Evolutionary conservation across 129 eudicot genomes (phyloP), one percentile per base, ranked within the genome.

Genomic region (Rutidosis leptorrhynchoides): DNA sequence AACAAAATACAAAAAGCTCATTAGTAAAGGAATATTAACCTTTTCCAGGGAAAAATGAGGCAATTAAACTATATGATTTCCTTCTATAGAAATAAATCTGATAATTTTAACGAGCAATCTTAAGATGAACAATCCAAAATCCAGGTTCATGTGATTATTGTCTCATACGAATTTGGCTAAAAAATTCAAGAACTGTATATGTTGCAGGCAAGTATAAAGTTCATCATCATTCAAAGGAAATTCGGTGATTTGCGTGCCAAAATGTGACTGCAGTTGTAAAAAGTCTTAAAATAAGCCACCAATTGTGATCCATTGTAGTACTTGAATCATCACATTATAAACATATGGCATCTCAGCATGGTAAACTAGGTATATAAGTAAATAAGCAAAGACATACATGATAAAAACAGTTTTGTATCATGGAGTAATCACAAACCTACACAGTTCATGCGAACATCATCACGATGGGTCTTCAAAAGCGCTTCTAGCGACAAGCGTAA

Each of bases 381-480:
- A 49, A 37, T 40, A 58, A 58, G 57, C 54, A 42, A 56, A 17
- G n/a, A 70, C 27, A 45, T 58, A 58, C 28, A 29, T 42, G 5
- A 66, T 21, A 27, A 59, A 24, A 64, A 64, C 30, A 57, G 49
- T 60, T 66, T 68, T 23, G 35, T 49, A 62, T 22, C 33, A 40
- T 42, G 57, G 65, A 69, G 57, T 59, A 67, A 46, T 58, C 72
- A 64, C 87, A 67, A 20, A 94, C 99, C 99, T 78, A 94, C 57
- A 79, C 95, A 89, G 71, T 94, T 94, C 66, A 84, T 72, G 51
- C 97, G 96, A 73, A 89, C 97, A 77, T 86, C 99, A 65, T 94
- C 96, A 71, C 83, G 76, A 58, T 94, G 90, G 48, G 90, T 84
- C 83, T 89, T 94, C 86, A 86, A 74, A 67, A 94, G 97, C 49